Base-by-base conservation (phyloP, 2,329 filamentous ascomycete genomes). In the Lasiodiplodia theobromae region DNA sequence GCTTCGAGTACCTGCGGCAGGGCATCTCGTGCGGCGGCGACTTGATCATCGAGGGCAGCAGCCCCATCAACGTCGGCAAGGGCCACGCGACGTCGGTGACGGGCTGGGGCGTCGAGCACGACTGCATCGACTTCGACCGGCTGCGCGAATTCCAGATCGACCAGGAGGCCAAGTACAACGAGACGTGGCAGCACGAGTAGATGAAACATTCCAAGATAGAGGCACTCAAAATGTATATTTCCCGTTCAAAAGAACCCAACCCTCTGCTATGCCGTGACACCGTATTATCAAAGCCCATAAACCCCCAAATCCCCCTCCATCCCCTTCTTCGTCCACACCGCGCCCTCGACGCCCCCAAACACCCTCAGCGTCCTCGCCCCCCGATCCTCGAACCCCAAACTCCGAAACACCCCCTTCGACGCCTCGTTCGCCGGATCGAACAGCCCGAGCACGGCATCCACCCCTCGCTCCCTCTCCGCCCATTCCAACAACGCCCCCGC, bases 351-450 rank as follows among this genome's bases (percentile, higher is more conserved):
- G 56, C 63, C 18, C 8, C 51, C 68, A 57, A 74, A 68, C 7
- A 68, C 71, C 23, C 40, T 51, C 18, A 74, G 38, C 0, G 2
- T 60, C 28, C 68, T 66, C 10, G 71, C 54, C 0, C 74, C 74
- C 6, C 69, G 58, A 23, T 71, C 63, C 47, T 71, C 69, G 58
- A 76, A 75, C 5, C 72, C 73, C 54, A 76, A 14, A 18, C 71
- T 71, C 44, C 21, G 21, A 31, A 76, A 70, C 40, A 75, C 51
- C 3, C 67, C 71, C 69, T 71, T 72, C 23, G 72, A 72, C 8
- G 58, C 67, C 40, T 71, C 67, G 18, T 76, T 76, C 10, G 69
- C 51, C 10, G 69, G 64, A 23, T 71, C 62, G 34, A 70, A 72
- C 53, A 71, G 73, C 28, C 71, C 73, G 11, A 68, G 49, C 16